Base-by-base conservation (phyloP, 257 asterid genomes). In the Przewalskia tangutica region DNA sequence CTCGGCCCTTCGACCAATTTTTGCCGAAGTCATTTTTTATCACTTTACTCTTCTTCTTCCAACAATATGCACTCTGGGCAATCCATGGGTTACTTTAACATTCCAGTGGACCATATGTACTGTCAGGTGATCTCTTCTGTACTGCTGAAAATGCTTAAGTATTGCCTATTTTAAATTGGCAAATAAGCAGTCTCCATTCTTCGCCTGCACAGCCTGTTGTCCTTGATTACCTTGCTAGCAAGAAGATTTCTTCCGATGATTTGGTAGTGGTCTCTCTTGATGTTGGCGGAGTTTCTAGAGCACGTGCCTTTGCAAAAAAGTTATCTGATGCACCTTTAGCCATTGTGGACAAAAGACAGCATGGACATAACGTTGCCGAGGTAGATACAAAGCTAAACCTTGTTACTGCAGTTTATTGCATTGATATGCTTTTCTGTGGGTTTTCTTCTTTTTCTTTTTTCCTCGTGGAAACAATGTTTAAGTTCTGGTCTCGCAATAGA, bases 241-340 rank as follows among this genome's bases (percentile, higher is more conserved):
- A 94, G 91, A 91, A 86, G 85, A 90, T 92, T 82, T 82, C 85
- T 84, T 89, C 97, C 12, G 85, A 84, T 85, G 98, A 94, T 86
- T 87, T 94, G 88, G 98, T 94, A 16, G 98, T 94, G 86, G 98
- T 94, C 83, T 94, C 98, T 70, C 98, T 97, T 56, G 98, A 94
- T 86, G 98, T 94, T 85, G 98, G 98, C 79, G 98, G 98, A 46
- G 98, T 94, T 83, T 97, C 98, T 81, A 88, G 98, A 87, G 98
- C 98, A 71, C 90, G 98, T 68, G 92, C 98, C 85, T 94, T 94
- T 84, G 98, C 98, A 4, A 94, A 94, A 86, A 94, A 94, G 88
- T 86, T 94, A 85, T 94, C 98, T 83, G 98, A 94, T 85, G 98
- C 98, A 77, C 98, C 97, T 82, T 87, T 94, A 87, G 98, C 98